Percentiles rank a stretch among this genome's conserved stretches.
phyloP scores from a whole-genome alignment of 2,329 filamentous ascomycete genomes.

The Botryosphaeria agaves region DNA sequence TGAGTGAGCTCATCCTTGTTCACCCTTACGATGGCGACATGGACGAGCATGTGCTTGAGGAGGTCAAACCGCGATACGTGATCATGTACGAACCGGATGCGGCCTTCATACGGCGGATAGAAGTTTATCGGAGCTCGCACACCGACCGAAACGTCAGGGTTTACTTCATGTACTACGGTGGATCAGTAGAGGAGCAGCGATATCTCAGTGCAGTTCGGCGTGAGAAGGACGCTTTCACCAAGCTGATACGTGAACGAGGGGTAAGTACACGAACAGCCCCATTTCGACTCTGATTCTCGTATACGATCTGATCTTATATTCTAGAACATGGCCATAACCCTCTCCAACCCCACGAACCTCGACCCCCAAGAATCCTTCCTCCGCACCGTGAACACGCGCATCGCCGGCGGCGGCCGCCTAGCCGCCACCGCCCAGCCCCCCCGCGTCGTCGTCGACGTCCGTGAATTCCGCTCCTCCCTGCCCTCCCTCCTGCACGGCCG shows the following conservation, averaged over 20 bases:
- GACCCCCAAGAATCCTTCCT: conserved; percentile 86
- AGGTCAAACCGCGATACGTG: conserved; percentile 82
- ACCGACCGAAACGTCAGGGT: conserved; percentile 75
- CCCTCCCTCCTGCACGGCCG: conserved; percentile 83
- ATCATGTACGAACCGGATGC: conserved; percentile 98
- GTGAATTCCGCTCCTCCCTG: conserved; percentile 85
- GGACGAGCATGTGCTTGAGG: conserved; percentile 92
- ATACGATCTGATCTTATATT: no score
- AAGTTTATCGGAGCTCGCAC: conserved; percentile 92
- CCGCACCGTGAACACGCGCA: conserved; percentile 88
- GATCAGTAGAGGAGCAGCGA: conserved; percentile 86
- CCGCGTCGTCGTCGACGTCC: conserved; percentile 83
- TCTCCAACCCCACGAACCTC: conserved; percentile 53
- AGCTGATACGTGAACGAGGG: conserved; percentile 82
- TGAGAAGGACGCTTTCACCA: conserved; percentile 93
- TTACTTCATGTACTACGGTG: conserved; percentile 93
- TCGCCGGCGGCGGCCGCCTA: conserved; percentile 79
- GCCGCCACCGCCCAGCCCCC: conserved; percentile 73
- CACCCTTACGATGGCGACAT: conserved; percentile 92
- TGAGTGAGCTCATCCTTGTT: conserved; percentile 72
- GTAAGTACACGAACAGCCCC: no score
- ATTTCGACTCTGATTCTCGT: no score
- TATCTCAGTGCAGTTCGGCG: conserved; percentile 80
- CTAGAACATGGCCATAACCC: conserved; percentile 68
- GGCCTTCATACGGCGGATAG: conserved; percentile 82